Percentiles rank a stretch among this genome's conserved stretches.
Conservation (phyloP, 139 green algal species). For the Chlorella sp. region DNA sequence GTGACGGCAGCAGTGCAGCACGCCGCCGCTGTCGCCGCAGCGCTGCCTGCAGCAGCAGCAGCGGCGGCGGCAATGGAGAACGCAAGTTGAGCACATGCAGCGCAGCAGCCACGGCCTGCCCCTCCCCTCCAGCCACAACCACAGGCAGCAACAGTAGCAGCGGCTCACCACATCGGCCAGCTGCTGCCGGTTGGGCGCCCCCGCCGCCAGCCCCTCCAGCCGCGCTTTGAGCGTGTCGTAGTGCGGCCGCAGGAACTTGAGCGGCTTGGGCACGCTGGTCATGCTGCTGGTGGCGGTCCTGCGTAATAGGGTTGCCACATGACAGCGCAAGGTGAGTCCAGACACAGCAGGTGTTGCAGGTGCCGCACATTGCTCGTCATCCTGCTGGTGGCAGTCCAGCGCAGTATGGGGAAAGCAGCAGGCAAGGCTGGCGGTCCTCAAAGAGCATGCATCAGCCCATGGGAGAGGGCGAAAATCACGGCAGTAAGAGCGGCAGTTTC, state of each 20-base stretch:
- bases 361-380: too few relatives aligned
- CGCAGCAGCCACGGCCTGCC: too few relatives aligned
- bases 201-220: conserved; percentile 62
- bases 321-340: too few relatives aligned
- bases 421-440: too few relatives aligned
- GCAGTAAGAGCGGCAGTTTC: too few relatives aligned
- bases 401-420: too few relatives aligned
- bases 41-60: not conserved
- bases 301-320: too few relatives aligned
- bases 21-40: too few relatives aligned
- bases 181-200: conserved; percentile 46
- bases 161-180: conserved; percentile 86
- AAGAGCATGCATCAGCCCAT: too few relatives aligned
- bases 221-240: conserved; percentile 77
- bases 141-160: not conserved
- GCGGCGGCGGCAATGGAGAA: not conserved
- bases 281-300: conserved; percentile 92
- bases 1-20: not conserved
- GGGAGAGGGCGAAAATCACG: too few relatives aligned
- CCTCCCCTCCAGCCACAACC: not conserved
- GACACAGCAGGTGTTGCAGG: too few relatives aligned
- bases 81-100: not conserved
- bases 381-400: too few relatives aligned
- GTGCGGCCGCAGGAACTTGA: conserved; percentile 97
- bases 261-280: conserved; percentile 97